Conservation (phyloP, 116 monocot genomes). For the Cymodocea nodosa region DNA sequence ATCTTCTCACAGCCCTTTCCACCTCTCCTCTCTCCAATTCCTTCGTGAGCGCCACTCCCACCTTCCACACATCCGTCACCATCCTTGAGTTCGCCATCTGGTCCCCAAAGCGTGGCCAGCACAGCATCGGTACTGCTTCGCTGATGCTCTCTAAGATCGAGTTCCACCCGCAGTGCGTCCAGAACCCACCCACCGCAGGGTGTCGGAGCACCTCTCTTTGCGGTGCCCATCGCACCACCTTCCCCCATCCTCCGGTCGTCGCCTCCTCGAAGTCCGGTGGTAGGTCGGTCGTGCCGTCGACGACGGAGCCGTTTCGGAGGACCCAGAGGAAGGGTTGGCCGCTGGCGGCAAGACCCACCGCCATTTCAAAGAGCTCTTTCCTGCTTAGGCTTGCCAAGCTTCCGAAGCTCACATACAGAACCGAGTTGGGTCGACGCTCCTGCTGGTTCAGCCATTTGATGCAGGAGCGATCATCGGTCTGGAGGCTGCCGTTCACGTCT, state of each 20-base stretch:
- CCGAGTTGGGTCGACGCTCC: conserved; percentile 6
- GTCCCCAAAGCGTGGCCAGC: conserved; percentile 14
- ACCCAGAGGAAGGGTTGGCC: conserved; percentile 25
- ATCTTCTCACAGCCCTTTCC: conserved; percentile 3
- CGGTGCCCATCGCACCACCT: conserved; percentile 10
- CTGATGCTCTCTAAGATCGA: conserved; percentile 20
- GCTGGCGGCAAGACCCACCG: conserved; percentile 12
- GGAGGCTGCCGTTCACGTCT: background rate
- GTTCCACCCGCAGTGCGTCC: conserved; percentile 68
- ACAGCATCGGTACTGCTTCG: conserved; percentile 11
- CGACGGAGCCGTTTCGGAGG: conserved; percentile 7
- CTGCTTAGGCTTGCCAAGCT: conserved; percentile 12
- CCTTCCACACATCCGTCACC: conserved; percentile 12
- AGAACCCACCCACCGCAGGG: conserved; percentile 15
- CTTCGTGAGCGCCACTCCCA: conserved; percentile 4
- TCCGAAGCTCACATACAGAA: conserved; percentile 36
- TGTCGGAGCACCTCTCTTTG: conserved; percentile 12
- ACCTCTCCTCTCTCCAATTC: conserved; percentile 3
- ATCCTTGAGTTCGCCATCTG: conserved; percentile 11
- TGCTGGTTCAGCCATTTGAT: conserved; percentile 19
- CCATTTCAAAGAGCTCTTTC: conserved; percentile 12
- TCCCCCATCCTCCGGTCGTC: background rate
- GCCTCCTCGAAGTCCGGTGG: conserved; percentile 3
- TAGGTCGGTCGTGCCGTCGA: background rate
- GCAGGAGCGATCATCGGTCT: conserved; percentile 9